Evolutionary conservation across 139 green algal species (phyloP), one percentile per base, ranked within the genome.

Genomic region (Chlorella vulgaris): DNA sequence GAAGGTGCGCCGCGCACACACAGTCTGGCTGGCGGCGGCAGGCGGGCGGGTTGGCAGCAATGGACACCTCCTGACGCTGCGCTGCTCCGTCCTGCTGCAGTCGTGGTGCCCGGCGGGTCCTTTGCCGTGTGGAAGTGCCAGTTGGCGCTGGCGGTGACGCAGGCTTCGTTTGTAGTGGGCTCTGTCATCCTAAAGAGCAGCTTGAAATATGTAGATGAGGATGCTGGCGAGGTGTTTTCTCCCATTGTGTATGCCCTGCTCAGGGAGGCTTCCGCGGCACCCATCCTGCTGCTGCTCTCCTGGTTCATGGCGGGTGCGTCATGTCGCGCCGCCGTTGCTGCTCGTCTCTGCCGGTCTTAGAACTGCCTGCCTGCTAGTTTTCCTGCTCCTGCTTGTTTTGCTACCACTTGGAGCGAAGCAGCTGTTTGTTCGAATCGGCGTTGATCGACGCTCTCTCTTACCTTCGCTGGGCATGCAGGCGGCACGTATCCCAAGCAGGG

Each of bases 191-290:
- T 92, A 7, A 92, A 92, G 61, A 62, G 68, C 42, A 69, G 55
- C 51, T 38, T 93, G 29, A 42, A 69, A 7, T 68, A 65, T 13
- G 74, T 90, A 26, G 63, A 90, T 21, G 53, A 76, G 18, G 67
- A 62, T 1, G 47, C 69, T 0, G 77, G 76, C 4, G 76, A 89
- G 39, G 28, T 43, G 5, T 92, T 92, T 35, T 82, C 89, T 26
- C 89, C 89, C 22, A 85, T 92, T 19, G 86, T 92, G 26, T 92
- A 88, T 76, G 89, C 84, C 19, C 89, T 92, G 36, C n/a, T 36
- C 0, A 70, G 87, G 28, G 89, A 92, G 65, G 89, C 53, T 2
- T 74, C 62, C 19, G 89, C 89, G 28, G 89, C 61, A 0, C 87
- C 89, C 53, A 85, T 92, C 68, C 82, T 92, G 76, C 82, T 84